Evolutionary conservation across 495 filamentous ascomycete species (phyloP).

Genomic region (Penicillium goetzii): DNA sequence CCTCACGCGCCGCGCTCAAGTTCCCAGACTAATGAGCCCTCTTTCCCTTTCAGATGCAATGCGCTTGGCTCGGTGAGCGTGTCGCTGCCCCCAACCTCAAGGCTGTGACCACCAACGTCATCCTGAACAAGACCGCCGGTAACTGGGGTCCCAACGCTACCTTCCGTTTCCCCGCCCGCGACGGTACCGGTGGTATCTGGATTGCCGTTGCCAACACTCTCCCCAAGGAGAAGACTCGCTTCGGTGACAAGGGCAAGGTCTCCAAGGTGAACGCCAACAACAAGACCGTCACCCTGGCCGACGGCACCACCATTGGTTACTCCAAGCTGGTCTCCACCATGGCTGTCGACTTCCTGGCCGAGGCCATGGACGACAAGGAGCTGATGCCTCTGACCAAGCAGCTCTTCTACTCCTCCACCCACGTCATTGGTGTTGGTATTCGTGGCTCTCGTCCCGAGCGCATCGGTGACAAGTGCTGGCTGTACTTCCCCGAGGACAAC

Average conservation of each 20-base stretch:
- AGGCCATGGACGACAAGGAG: slow-evolving; percentile 85
- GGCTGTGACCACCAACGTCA: slow-evolving; percentile 90
- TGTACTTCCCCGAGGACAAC: slow-evolving; percentile 99
- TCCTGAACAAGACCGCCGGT: slow-evolving; percentile 93
- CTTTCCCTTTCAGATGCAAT: slow-evolving; percentile 82
- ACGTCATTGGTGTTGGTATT: slow-evolving; percentile 95
- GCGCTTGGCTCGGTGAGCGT: slow-evolving; percentile 97
- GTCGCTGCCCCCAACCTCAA: slow-evolving; percentile 97
- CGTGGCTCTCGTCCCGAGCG: slow-evolving; percentile 90
- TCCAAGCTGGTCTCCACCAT: slow-evolving; percentile 94
- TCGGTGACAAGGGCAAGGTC: slow-evolving; percentile 84
- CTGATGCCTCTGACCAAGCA: slow-evolving; percentile 82
- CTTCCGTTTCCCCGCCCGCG: slow-evolving; percentile 96
- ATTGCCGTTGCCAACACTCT: slow-evolving; percentile 94
- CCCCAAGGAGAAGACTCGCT: slow-evolving; percentile 86
- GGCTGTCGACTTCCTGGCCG: slow-evolving; percentile 87
- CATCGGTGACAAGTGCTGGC: slow-evolving; percentile 99
- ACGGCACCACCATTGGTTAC: slow-evolving; percentile 91
- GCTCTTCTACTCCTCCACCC: slow-evolving; percentile 95
- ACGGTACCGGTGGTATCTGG: slow-evolving; percentile 98
- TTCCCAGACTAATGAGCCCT: neutral
- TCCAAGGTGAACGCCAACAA: slow-evolving; percentile 80
- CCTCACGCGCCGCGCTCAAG: neutral
- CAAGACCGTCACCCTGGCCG: slow-evolving; percentile 79
- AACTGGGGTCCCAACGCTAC: slow-evolving; percentile 98